Conservation (phyloP, 176 grass and related monocot genomes). For the Otatea glauca region DNA sequence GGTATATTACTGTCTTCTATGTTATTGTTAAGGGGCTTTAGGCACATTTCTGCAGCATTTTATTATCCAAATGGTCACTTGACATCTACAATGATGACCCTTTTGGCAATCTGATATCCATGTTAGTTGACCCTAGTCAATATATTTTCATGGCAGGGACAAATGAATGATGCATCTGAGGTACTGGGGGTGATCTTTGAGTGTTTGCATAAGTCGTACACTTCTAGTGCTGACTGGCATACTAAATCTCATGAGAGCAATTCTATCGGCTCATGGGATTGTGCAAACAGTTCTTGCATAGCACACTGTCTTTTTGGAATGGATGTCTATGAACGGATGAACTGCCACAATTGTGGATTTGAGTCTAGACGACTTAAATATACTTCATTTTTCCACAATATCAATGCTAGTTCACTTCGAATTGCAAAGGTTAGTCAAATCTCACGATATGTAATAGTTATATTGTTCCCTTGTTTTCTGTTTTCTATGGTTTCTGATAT, state of each 20-base stretch:
- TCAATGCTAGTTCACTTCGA: constrained; percentile 93
- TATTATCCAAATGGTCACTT: background rate
- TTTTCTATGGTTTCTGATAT: constrained; percentile 26
- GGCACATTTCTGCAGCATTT: constrained; percentile 29
- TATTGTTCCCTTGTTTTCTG: constrained; percentile 15
- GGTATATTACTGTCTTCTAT: constrained; percentile 53
- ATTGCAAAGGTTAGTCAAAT: constrained; percentile 69
- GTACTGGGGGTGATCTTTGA: constrained; percentile 92
- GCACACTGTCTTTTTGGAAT: constrained; percentile 90
- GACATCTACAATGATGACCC: constrained; percentile 12
- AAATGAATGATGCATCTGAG: constrained; percentile 99
- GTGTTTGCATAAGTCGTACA: constrained; percentile 84
- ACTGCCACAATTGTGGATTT: constrained; percentile 74
- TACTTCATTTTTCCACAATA: constrained; percentile 95
- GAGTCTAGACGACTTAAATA: constrained; percentile 88
- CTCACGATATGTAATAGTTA: constrained; percentile 35
- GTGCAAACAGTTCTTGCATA: constrained; percentile 78
- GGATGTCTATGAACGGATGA: constrained; percentile 88
- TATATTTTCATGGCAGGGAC: constrained; percentile 59
- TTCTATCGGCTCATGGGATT: constrained; percentile 85
- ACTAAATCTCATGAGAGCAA: constrained; percentile 54
- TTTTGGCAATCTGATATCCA: constrained; percentile 1
- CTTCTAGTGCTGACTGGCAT: constrained; percentile 56
- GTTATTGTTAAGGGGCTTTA: constrained; percentile 19
- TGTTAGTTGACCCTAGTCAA: constrained; percentile 22